Conservation (phyloP, 495 filamentous ascomycete genomes). For the Viridothelium virens region DNA sequence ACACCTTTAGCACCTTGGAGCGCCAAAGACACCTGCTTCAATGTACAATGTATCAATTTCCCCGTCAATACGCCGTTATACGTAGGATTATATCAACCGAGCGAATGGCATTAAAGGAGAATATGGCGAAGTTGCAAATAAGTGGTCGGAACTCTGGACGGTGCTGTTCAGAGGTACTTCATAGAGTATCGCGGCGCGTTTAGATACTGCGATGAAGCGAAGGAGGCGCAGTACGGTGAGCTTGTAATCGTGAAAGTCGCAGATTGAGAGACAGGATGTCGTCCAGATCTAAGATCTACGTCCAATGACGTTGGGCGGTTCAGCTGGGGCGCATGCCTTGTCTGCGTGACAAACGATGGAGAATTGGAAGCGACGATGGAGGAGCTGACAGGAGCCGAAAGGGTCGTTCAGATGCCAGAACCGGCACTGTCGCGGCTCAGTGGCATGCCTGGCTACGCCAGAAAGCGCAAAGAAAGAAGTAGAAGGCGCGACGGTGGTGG, state of each 20-base stretch:
- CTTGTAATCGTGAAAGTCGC: neutral
- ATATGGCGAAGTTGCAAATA: neutral
- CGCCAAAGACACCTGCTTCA: neutral
- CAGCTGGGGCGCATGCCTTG: neutral
- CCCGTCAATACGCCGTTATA: neutral
- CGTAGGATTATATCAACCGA: neutral
- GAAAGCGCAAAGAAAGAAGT: too few relatives aligned
- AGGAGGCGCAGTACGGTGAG: neutral
- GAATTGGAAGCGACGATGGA: neutral
- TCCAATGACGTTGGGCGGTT: neutral
- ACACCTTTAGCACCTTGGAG: neutral
- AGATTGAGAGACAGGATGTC: neutral
- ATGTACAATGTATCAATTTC: neutral
- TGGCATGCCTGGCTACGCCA: neutral
- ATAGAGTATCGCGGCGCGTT: neutral
- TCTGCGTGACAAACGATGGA: neutral
- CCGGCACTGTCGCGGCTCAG: neutral
- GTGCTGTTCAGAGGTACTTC: neutral
- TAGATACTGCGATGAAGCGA: neutral
- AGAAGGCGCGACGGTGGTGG: too few relatives aligned
- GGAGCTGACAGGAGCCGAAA: neutral
- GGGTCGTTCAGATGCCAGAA: neutral
- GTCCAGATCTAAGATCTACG: neutral
- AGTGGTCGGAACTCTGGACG: neutral
- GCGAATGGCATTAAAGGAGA: neutral